phyloP scores from a whole-genome alignment of 192 early-diverging fungal genomes.

The Linnemannia hyalina region DNA sequence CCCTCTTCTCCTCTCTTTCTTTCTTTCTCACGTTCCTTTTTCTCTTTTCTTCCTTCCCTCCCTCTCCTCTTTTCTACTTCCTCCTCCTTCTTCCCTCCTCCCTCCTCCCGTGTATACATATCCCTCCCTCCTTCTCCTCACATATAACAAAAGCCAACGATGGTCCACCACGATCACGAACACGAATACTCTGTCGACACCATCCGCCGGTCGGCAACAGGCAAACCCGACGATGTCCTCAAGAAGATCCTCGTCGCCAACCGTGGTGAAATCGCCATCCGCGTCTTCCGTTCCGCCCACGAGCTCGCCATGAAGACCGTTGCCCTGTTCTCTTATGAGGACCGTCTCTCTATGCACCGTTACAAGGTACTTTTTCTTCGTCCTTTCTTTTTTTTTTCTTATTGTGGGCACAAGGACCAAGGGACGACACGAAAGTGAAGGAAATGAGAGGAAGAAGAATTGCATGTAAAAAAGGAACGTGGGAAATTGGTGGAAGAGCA shows the following conservation, averaged over 20 bases:
- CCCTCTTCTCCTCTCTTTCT: background rate
- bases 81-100: background rate
- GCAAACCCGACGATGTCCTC: constrained; percentile 60
- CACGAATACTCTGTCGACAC: constrained; percentile 64
- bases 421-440: background rate
- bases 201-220: constrained; percentile 62
- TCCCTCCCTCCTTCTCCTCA: background rate
- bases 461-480: too few species aligned
- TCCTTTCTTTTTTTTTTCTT: background rate
- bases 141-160: background rate
- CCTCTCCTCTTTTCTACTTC: background rate
- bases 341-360: constrained; percentile 92
- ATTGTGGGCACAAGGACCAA: background rate
- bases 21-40: background rate
- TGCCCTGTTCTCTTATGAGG: constrained; percentile 92
- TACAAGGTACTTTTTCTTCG: constrained; percentile 75
- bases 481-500: too few species aligned
- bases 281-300: constrained; percentile 93
- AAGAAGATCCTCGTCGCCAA: constrained; percentile 69
- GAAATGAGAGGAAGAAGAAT: too few species aligned
- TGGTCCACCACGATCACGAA: constrained; percentile 57
- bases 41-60: background rate
- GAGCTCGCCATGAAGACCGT: constrained; percentile 92
- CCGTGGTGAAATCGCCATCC: constrained; percentile 92
- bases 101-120: constrained; percentile 5